phyloP scores from a whole-genome alignment of 768 basidiomycete species.

The Leccinum aurantiacum region DNA sequence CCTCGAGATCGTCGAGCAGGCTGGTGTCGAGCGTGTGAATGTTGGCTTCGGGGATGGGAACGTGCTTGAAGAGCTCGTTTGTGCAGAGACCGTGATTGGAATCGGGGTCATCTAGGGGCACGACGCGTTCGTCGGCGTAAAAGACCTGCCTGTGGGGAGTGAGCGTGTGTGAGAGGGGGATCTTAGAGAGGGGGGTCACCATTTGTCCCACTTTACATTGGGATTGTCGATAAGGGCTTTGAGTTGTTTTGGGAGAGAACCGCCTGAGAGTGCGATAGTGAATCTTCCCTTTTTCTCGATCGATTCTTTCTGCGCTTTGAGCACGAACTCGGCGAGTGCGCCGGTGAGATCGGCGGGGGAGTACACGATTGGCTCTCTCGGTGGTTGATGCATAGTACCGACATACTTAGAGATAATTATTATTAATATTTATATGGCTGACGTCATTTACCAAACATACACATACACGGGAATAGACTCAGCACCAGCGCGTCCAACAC shows the following conservation, averaged over 20 bases:
- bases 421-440: conserved; percentile 4
- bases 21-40: conserved; percentile 80
- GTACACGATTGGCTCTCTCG: conserved; percentile 67
- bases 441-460: conserved; percentile 11
- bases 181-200: conserved; percentile 49
- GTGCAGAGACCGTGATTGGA: conserved; percentile 85
- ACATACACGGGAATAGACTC: conserved; percentile 63
- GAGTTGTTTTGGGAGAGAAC: conserved; percentile 84
- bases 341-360: conserved; percentile 52
- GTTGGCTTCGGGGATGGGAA: conserved; percentile 72
- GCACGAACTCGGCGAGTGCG: conserved; percentile 76
- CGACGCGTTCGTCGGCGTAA: conserved; percentile 95
- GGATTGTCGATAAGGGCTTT: conserved; percentile 61
- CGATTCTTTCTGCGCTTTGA: conserved; percentile 87
- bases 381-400: conserved; percentile 46
- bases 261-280: conserved; percentile 92
- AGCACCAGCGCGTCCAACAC: conserved; percentile 73
- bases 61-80: conserved; percentile 74
- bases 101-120: conserved; percentile 89
- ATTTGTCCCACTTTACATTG: conserved; percentile 88
- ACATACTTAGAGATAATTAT: neutral
- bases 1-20: conserved; percentile 71
- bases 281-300: conserved; percentile 88
- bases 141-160: conserved; percentile 82
- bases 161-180: neutral